Conservation (phyloP, 78 protist species). For the Chrysochromulina tobinii region DNA sequence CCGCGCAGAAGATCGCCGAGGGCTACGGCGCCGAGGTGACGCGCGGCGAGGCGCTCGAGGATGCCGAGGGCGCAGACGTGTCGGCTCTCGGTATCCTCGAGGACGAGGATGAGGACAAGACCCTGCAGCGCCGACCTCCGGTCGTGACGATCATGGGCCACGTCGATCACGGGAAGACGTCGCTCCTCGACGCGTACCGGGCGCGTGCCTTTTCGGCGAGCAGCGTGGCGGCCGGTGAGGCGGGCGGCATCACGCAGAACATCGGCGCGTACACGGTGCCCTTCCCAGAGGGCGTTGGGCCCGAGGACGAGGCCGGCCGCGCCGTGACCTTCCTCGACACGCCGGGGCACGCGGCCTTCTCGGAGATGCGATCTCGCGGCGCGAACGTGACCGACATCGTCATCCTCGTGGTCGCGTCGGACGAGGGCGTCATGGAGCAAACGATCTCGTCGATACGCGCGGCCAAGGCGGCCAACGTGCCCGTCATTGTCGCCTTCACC, state of each 20-base stretch:
- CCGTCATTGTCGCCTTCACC: slow-evolving; percentile 86
- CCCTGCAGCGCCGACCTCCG: slow-evolving; percentile 68
- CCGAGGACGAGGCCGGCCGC: neutral
- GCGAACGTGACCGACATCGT: slow-evolving; percentile 83
- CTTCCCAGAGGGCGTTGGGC: neutral
- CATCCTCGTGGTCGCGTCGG: slow-evolving; percentile 85
- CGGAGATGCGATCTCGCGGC: slow-evolving; percentile 57
- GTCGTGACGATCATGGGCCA: slow-evolving; percentile 94
- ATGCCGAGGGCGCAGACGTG: neutral
- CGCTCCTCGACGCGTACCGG: slow-evolving; percentile 84
- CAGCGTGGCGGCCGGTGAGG: slow-evolving; percentile 79
- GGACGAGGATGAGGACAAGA: neutral
- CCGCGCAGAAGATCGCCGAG: neutral
- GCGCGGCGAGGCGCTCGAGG: neutral
- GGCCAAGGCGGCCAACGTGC: slow-evolving; percentile 31
- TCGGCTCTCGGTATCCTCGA: neutral
- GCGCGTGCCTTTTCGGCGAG: neutral
- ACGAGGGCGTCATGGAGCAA: slow-evolving; percentile 85
- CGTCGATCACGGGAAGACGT: slow-evolving; percentile 95
- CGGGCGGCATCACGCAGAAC: slow-evolving; percentile 95
- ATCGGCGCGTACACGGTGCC: slow-evolving; percentile 63
- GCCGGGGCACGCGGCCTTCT: slow-evolving; percentile 86
- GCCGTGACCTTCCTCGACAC: slow-evolving; percentile 86
- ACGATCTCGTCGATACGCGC: slow-evolving; percentile 75
- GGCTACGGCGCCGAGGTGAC: neutral